A percentile compares a stretch with the other conserved stretches of the same genome.
Conservation (phyloP, 2,329 filamentous ascomycete genomes). For the Zymoseptoria crescenta region DNA sequence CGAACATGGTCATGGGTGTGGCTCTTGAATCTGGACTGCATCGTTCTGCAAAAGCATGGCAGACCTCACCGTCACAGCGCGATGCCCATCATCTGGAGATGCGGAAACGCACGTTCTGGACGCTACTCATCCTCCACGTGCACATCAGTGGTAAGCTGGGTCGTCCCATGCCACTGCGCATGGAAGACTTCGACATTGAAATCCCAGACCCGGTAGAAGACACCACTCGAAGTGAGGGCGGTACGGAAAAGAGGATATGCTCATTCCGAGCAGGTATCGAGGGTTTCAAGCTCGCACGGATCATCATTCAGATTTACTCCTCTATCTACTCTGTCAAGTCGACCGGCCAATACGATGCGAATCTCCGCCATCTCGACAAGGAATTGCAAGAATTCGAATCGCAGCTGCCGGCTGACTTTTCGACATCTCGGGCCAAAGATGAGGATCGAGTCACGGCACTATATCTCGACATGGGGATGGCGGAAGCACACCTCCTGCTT, state of each 20-base stretch:
- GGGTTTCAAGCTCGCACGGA: conserved; percentile 55
- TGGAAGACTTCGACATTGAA: conserved; percentile 71
- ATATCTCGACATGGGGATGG: conserved; percentile 43
- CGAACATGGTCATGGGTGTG: conserved; percentile 55
- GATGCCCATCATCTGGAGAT: conserved; percentile 63
- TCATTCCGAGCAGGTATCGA: conserved; percentile 59
- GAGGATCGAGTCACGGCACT: conserved; percentile 43
- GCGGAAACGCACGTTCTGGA: conserved; percentile 73
- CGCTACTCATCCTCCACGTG: conserved; percentile 56
- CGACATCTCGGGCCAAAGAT: conserved; percentile 37
- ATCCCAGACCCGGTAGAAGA: conserved; percentile 66
- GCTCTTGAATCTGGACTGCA: conserved; percentile 72
- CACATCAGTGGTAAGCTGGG: conserved; percentile 69
- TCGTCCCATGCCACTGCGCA: conserved; percentile 64
- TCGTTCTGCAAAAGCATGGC: conserved; percentile 57
- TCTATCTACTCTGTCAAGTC: conserved; percentile 66
- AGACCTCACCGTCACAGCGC: conserved; percentile 42
- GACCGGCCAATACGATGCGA: conserved; percentile 47
- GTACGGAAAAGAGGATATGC: conserved; percentile 46
- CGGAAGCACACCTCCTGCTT: conserved; percentile 44
- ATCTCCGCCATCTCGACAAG: conserved; percentile 58
- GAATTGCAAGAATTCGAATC: conserved; percentile 57
- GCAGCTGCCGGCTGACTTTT: conserved; percentile 55
- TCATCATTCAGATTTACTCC: conserved; percentile 66
- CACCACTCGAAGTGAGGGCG: conserved; percentile 56